Evolutionary conservation across 2,329 filamentous ascomycete species (phyloP), one percentile per base, ranked within the genome.

Genomic region (Xylariaceae sp.): DNA sequence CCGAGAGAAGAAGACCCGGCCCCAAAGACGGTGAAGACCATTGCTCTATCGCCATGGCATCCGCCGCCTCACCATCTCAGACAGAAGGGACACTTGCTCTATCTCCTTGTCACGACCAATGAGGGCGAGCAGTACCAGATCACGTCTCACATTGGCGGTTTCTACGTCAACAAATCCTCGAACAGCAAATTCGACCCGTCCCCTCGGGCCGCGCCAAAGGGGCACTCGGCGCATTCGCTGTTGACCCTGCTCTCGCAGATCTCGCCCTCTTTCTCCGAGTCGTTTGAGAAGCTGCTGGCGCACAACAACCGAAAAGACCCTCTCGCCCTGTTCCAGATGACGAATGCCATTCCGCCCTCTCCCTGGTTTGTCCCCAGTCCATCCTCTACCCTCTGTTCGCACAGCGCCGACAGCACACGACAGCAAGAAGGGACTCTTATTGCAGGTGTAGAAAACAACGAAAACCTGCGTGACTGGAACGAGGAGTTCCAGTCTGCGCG

Each of bases 401-500:
- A 98, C 58, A 75, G 82, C 51, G 59, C 89, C 16, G 92, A 98
- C 57, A 75, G 88, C 42, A 86, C 89, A 15, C 78, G 93, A 35
- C 85, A 89, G 15, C 92, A 98, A 62, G 92, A 98, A 67, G 85
- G 83, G 31, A 95, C 86, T 56, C 68, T 98, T 39, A 79, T 96
- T 39, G 77, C 85, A 14, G 93, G 93, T 19, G 80, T 89, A 17
- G 92, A 98, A 53, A 94, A 90, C 56, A 86, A 87, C 0, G 92
- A 98, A 55, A 94, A 88, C 4, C 68, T 98, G 43, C 79, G 92
- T 38, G 92, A 98, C 60, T 98, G 93, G 90, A 98, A 98, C 51
- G 92, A 98, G 59, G 92, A 98, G 56, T 94, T 98, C 56, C 92
- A 98, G 60, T 94, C 90, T 2, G 94, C 92, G 9, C 81, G 87